Base-by-base conservation (phyloP, 495 filamentous ascomycete genomes). In the Hypoxylon crocopeplum region DNA sequence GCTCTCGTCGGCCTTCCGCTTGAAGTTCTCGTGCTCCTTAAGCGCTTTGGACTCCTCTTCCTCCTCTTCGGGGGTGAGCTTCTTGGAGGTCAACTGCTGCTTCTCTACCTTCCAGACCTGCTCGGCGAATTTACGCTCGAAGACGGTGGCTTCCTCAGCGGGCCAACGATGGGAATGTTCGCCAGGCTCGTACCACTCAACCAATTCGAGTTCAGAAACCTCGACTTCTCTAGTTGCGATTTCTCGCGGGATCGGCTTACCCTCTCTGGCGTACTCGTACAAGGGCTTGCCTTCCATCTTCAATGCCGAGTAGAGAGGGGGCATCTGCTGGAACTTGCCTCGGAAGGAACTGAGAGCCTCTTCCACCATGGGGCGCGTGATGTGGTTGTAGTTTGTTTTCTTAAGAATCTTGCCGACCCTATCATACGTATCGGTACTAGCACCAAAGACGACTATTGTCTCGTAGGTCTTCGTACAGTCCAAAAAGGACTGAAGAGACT, bases 251-350 rank as follows among this genome's bases (percentile, higher is more conserved):
- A 93, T 84, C 45, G 87, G 81, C 68, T 88, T 90, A 1, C 95
- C 95, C 68, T 90, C 90, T 11, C 95, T 78, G 21, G 95, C 95
- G 75, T 98, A 98, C 77, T 99, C 92, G 66, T 98, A 99, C 22
- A 96, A 78, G 22, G 86, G 86, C 77, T 97, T 98, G 1, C 94
- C 94, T 47, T 97, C 76, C 59, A 97, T 87, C 69, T 88, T 89
- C 32, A 98, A 78, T 20, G 95, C 93, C n/a, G 91, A 96, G 71
- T 90, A 86, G 17, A 99, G 84, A 17, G 93, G 94, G 29, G 95
- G 95, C 60, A 86, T 84, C 80, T 99, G 95, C 82, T 90, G 88
- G 64, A 91, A 89, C 67, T 90, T 87, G 7, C 95, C 95, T 24
- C 89, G 82, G 73, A 96, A 98, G 59, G 80, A 74, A 8, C 75